Conservation (phyloP, 768 basidiomycete species). For the Lactifluus hygrophoroides region DNA sequence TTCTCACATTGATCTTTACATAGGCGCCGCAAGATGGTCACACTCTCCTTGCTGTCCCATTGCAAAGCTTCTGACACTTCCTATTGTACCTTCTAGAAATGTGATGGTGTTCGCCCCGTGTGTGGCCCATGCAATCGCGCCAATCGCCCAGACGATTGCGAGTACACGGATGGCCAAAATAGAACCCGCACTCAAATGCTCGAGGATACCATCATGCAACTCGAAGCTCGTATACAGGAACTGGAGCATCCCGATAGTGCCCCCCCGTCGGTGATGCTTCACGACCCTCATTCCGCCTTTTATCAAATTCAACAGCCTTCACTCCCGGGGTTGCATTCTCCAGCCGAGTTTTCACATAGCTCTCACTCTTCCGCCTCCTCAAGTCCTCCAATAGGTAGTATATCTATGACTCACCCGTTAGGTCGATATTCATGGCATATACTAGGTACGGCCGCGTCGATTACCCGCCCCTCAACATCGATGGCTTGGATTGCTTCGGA, state of each 20-base stretch:
- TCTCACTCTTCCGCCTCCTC: slow-evolving; percentile 10
- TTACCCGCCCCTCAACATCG: background rate
- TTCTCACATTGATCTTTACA: background rate
- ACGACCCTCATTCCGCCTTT: slow-evolving; percentile 17
- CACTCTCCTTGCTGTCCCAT: background rate
- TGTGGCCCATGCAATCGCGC: slow-evolving; percentile 53
- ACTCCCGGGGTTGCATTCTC: background rate
- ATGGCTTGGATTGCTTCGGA: slow-evolving; percentile 3
- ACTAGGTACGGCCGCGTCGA: background rate
- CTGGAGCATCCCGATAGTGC: slow-evolving; percentile 18
- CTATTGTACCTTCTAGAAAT: slow-evolving; percentile 39
- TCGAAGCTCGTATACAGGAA: slow-evolving; percentile 41
- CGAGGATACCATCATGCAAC: slow-evolving; percentile 47
- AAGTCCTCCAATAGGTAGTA: slow-evolving; percentile 5
- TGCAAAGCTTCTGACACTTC: background rate
- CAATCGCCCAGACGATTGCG: slow-evolving; percentile 58
- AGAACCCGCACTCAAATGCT: slow-evolving; percentile 50
- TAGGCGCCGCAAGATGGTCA: slow-evolving; percentile 20
- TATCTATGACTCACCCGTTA: background rate
- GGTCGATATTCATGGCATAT: background rate
- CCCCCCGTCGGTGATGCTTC: slow-evolving; percentile 14
- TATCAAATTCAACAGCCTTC: slow-evolving; percentile 7
- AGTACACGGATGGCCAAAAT: slow-evolving; percentile 54
- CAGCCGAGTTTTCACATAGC: background rate
- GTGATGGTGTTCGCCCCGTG: slow-evolving; percentile 53